Percentiles rank a stretch among this genome's conserved stretches.
Evolutionary conservation across 192 early-diverging fungal genomes (phyloP).

Genomic region (Umbelopsis isabellina): DNA sequence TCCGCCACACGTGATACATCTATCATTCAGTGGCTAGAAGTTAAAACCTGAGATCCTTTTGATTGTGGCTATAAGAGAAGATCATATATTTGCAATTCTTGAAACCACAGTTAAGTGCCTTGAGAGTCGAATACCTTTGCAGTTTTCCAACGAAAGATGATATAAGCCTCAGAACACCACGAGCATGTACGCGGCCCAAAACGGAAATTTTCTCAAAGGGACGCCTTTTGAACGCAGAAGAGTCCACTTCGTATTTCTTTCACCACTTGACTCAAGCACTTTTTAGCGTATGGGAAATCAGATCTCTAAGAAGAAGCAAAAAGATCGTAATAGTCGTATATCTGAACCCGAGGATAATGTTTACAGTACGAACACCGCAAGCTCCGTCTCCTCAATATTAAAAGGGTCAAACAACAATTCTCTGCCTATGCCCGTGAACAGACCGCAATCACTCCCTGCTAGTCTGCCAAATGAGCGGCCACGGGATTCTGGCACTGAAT

Average conservation of each 20-base stretch:
- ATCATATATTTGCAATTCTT: no score
- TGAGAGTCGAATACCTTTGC: no score
- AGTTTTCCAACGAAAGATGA: neutral
- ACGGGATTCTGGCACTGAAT: neutral
- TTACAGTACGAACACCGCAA: constrained; percentile 34
- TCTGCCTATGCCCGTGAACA: constrained; percentile 18
- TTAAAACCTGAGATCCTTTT: no score
- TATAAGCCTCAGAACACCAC: neutral
- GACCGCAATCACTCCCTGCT: constrained; percentile 8
- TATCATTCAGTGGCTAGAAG: no score
- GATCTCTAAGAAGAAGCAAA: neutral
- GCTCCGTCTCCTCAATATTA: constrained; percentile 41
- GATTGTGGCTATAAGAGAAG: no score
- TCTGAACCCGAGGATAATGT: constrained; percentile 32
- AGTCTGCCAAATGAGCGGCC: constrained; percentile 13
- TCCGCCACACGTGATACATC: constrained; percentile 2
- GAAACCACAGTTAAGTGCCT: no score
- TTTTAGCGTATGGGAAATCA: constrained; percentile 17
- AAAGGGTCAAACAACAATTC: constrained; percentile 7
- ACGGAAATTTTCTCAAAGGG: constrained; percentile 22
- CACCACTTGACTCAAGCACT: neutral
- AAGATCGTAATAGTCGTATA: constrained; percentile 11
- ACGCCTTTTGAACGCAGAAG: constrained; percentile 4
- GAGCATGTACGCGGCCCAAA: neutral
- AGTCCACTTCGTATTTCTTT: neutral